Evolutionary conservation across 495 filamentous ascomycete species (phyloP).

Genomic region (Pyronema domesticum): DNA sequence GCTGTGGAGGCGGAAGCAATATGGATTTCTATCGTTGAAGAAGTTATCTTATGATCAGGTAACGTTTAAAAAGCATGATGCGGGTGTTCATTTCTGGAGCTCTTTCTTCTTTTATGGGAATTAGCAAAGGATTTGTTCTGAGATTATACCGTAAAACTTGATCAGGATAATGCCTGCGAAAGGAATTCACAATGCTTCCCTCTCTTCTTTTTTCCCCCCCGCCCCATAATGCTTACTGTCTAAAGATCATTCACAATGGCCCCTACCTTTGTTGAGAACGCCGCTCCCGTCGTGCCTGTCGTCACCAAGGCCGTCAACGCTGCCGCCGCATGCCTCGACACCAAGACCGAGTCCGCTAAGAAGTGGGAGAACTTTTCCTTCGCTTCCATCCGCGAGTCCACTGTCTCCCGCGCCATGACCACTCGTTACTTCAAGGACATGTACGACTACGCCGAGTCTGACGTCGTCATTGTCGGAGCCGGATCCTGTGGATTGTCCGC

Average conservation of each 20-base stretch:
- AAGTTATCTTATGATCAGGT: conserved; percentile 4
- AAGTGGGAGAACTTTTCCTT: conserved; percentile 70
- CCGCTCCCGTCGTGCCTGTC: conserved; percentile 24
- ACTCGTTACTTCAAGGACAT: conserved; percentile 79
- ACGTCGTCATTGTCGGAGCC: conserved; percentile 80
- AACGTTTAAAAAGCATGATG: conserved; percentile 26
- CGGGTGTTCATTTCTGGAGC: conserved; percentile 20
- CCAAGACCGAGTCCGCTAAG: conserved; percentile 42
- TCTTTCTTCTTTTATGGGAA: conserved; percentile 1
- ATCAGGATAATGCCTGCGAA: conserved; percentile 75
- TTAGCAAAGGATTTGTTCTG: conserved; percentile 32
- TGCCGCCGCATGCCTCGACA: conserved; percentile 32
- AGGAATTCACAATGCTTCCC: conserved; percentile 26
- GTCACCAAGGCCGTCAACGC: conserved; percentile 31
- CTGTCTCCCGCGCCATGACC: conserved; percentile 83
- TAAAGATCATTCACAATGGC: conserved; percentile 1
- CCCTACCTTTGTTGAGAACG: conserved; percentile 17
- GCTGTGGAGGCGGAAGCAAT: neutral
- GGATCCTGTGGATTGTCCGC: conserved; percentile 72
- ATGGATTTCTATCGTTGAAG: neutral
- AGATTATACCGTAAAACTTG: conserved; percentile 61
- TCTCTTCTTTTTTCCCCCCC: neutral
- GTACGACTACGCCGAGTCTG: conserved; percentile 74
- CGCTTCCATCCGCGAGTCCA: conserved; percentile 69
- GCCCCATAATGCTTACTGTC: neutral